Percentiles rank a stretch among this genome's conserved stretches.
Evolutionary conservation across 1,139 yeast species (phyloP).

Genomic region (Pneumocystis sp.): DNA sequence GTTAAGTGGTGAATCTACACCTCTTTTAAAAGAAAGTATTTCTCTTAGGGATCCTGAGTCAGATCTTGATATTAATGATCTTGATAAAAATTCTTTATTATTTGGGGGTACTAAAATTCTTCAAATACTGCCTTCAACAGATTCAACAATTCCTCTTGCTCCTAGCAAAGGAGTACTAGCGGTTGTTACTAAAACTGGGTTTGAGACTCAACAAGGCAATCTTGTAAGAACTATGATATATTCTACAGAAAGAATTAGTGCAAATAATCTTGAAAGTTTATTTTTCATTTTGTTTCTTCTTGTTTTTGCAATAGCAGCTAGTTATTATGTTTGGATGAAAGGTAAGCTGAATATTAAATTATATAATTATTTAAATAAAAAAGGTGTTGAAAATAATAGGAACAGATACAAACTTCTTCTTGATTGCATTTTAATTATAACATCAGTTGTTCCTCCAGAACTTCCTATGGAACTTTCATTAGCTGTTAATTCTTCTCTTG

Average conservation of each 20-base stretch:
- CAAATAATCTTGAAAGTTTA: slow-evolving; percentile 88
- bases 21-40: slow-evolving; percentile 81
- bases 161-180: slow-evolving; percentile 94
- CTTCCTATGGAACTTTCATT: slow-evolving; percentile 97
- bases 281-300: slow-evolving; percentile 80
- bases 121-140: slow-evolving; percentile 65
- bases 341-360: background rate
- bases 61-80: slow-evolving; percentile 53
- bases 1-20: slow-evolving; percentile 97
- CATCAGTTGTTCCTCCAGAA: slow-evolving; percentile 98
- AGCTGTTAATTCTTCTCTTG: slow-evolving; percentile 88
- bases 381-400: slow-evolving; percentile 86
- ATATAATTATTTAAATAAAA: background rate
- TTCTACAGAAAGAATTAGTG: slow-evolving; percentile 91
- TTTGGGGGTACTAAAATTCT: slow-evolving; percentile 96
- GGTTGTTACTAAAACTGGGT: slow-evolving; percentile 81
- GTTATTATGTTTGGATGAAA: slow-evolving; percentile 97
- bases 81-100: slow-evolving; percentile 76
- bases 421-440: slow-evolving; percentile 87
- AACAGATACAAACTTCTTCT: slow-evolving; percentile 81
- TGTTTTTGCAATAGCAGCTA: slow-evolving; percentile 84
- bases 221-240: slow-evolving; percentile 95
- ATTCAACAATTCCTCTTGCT: slow-evolving; percentile 28
- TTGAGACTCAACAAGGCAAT: slow-evolving; percentile 95
- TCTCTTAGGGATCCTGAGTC: slow-evolving; percentile 67